phyloP scores from a whole-genome alignment of 495 filamentous ascomycete genomes.

The Clohesyomyces aquaticus region DNA sequence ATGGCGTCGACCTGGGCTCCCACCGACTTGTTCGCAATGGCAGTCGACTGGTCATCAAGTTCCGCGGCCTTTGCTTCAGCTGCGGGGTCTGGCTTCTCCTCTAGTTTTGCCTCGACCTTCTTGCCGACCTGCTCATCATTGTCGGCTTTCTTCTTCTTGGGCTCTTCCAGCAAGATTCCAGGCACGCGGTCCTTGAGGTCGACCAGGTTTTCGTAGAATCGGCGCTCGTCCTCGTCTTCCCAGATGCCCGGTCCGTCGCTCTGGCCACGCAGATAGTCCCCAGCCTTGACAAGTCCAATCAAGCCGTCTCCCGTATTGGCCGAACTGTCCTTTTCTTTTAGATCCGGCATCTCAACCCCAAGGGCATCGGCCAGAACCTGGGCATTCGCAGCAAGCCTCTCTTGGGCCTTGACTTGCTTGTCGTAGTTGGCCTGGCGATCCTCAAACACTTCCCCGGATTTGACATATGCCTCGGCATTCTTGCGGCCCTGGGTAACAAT shows the following conservation, averaged over 20 bases:
- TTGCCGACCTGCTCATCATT: slow-evolving; percentile 51
- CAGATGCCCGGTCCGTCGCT: slow-evolving; percentile 95
- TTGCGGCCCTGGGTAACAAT: slow-evolving; percentile 81
- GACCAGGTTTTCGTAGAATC: slow-evolving; percentile 95
- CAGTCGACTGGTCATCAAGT: slow-evolving; percentile 82
- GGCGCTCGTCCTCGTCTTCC: slow-evolving; percentile 97
- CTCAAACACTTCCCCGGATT: slow-evolving; percentile 98
- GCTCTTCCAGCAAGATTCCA: slow-evolving; percentile 87
- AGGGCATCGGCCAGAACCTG: slow-evolving; percentile 88
- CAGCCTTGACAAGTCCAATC: slow-evolving; percentile 91
- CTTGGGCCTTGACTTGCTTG: slow-evolving; percentile 85
- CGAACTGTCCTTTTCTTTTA: slow-evolving; percentile 77
- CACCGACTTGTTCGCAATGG: slow-evolving; percentile 96
- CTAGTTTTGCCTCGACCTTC: slow-evolving; percentile 46
- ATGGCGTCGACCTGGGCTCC: slow-evolving; percentile 95
- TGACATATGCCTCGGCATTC: slow-evolving; percentile 97
- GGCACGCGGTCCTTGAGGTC: slow-evolving; percentile 96
- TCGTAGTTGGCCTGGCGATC: slow-evolving; percentile 96
- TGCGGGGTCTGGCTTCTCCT: slow-evolving; percentile 51
- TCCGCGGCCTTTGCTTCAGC: slow-evolving; percentile 61
- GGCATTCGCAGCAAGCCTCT: slow-evolving; percentile 87
- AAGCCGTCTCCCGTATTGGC: slow-evolving; percentile 66
- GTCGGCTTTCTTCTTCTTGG: slow-evolving; percentile 89
- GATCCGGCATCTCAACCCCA: slow-evolving; percentile 90
- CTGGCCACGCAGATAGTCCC: slow-evolving; percentile 88